phyloP scores from a whole-genome alignment of 495 filamentous ascomycete species.

The Pyrenula massariospora region DNA sequence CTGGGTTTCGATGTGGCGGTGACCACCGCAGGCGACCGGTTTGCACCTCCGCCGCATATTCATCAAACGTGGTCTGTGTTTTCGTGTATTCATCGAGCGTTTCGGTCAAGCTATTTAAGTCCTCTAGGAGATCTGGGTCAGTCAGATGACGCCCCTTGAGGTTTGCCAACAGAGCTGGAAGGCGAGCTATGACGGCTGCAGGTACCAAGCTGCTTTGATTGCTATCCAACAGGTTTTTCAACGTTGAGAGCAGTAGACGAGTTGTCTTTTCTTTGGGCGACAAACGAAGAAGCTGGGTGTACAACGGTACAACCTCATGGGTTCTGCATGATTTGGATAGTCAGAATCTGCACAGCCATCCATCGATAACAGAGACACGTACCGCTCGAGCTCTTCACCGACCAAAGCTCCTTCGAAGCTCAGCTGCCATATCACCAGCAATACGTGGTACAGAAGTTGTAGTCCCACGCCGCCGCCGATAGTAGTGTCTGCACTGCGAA shows the following conservation, averaged over 20 bases:
- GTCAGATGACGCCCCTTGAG: conserved; percentile 72
- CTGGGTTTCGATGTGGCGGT: conserved; percentile 78
- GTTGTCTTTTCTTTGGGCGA: conserved; percentile 98
- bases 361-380: conserved; percentile 13
- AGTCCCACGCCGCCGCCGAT: conserved; percentile 76
- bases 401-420: conserved; percentile 80
- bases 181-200: conserved; percentile 65
- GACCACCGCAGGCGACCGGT: conserved; percentile 90
- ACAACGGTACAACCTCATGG: conserved; percentile 82
- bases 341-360: not conserved
- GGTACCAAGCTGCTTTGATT: conserved; percentile 74
- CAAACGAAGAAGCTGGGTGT: conserved; percentile 76
- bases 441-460: conserved; percentile 87
- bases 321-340: conserved; percentile 43
- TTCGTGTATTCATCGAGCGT: conserved; percentile 89
- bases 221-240: conserved; percentile 66
- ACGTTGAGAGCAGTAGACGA: conserved; percentile 74
- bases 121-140: conserved; percentile 81
- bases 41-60: conserved; percentile 83
- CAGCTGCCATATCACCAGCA: conserved; percentile 89
- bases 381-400: conserved; percentile 81
- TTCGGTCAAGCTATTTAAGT: conserved; percentile 61
- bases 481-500: conserved; percentile 47
- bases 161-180: conserved; percentile 72
- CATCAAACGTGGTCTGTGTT: conserved; percentile 93